Percentiles rank a stretch among this genome's conserved stretches.
Evolutionary conservation across 2,329 filamentous ascomycete genomes (phyloP).

Genomic region (Pseudocercospora ulei): DNA sequence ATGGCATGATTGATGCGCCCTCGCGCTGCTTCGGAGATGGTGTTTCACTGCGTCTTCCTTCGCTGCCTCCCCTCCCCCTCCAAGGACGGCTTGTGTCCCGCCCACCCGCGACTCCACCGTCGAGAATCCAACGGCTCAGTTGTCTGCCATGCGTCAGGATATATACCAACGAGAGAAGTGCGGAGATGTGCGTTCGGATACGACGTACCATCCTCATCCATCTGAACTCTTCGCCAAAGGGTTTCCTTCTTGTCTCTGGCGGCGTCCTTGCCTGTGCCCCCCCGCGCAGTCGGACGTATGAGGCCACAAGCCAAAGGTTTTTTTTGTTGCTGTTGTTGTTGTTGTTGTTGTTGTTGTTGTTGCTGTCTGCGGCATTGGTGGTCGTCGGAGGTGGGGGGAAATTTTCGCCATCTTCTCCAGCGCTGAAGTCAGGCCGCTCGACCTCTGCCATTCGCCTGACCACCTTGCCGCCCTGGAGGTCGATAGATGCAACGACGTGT

Average conservation of each 20-base stretch:
- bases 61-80: conserved; percentile 11
- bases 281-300: conserved; percentile 52
- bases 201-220: conserved; percentile 44
- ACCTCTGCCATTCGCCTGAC: conserved; percentile 57
- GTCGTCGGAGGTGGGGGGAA: too few species aligned
- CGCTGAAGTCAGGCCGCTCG: conserved; percentile 47
- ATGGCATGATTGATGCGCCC: too few species aligned
- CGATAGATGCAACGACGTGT: conserved; percentile 72
- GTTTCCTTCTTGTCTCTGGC: conserved; percentile 34
- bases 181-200: too few species aligned
- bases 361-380: conserved; percentile 58
- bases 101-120: conserved; percentile 44
- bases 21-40: too few species aligned
- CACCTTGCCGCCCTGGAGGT: conserved; percentile 67
- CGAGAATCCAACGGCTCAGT: conserved; percentile 45
- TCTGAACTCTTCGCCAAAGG: conserved; percentile 44
- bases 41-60: conserved; percentile 8
- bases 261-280: conserved; percentile 42
- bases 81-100: conserved; percentile 8
- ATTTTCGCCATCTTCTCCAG: conserved; percentile 41
- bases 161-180: too few species aligned
- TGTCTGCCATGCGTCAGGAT: conserved; percentile 2
- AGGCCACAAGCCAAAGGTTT: conserved; percentile 56
- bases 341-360: too few species aligned
- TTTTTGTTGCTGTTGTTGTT: too few species aligned